Base-by-base conservation (phyloP, 768 basidiomycete species). In the Sutorius australiensis region DNA sequence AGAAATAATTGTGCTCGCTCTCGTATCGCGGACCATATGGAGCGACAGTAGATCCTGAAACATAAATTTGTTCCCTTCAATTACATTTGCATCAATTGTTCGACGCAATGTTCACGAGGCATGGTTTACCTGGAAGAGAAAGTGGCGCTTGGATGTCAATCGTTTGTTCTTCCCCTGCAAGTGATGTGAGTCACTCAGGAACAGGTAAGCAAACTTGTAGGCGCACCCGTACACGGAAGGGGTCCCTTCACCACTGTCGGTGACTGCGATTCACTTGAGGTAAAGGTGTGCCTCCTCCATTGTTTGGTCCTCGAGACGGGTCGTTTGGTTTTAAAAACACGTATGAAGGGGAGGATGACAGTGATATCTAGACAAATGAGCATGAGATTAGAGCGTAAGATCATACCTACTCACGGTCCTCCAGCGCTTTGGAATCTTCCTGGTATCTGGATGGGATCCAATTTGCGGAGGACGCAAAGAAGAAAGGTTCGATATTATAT, bases 401-500 rank as follows among this genome's bases (percentile, higher is more conserved):
- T 24, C 38, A 12, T 5, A 39, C 24, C 40, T n/a, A 65, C 75
- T 55, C 51, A 77, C 76, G 77, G 48, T 77, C 76, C 43, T 64
- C 57, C 17, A 59, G 56, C n/a, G 53, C 51, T n/a, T 52, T 58
- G 8, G 60, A 42, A 17, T 70, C 68, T 61, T 77, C 75, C 57
- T 70, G 73, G 53, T 75, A 77, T 42, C 73, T 70, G 1, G 74
- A 71, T 0, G 76, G 73, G 33, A 73, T 76, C 66, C 72, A 69
- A 53, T 75, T 74, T 13, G 69, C 37, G 1, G 76, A 75, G 0
- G 73, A 75, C 7, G 74, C 70, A 41, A 75, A 77, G 56, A 74
- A 77, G 55, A 76, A 75, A 0, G 76, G 74, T 55, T 77, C 75
- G 28, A 77, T 57, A 46, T 71, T 68, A 54, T 70, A 75, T 53